A percentile compares a stretch with the other conserved stretches of the same genome.
Evolutionary conservation across 2,329 filamentous ascomycete genomes (phyloP).

Genomic region (Sphaerostilbella broomeana): DNA sequence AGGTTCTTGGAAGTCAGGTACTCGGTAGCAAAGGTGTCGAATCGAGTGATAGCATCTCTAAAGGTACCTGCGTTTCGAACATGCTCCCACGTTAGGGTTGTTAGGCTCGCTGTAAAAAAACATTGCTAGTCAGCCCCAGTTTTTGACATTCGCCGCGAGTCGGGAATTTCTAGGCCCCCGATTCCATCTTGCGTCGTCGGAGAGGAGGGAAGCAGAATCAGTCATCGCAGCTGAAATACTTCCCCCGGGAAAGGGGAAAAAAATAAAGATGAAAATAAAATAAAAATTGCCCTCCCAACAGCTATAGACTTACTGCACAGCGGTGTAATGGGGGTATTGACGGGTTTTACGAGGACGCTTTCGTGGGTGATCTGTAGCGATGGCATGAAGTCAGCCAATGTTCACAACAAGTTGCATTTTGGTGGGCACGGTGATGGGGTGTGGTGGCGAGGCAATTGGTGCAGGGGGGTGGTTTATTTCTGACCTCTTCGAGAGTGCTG

Average conservation of each 20-base stretch:
- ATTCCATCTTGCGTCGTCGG: slow-evolving; percentile 5
- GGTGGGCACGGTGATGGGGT: slow-evolving; percentile 10
- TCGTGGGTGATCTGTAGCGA: slow-evolving; percentile 75
- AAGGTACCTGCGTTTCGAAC: slow-evolving; percentile 96
- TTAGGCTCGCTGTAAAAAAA: slow-evolving; percentile 70
- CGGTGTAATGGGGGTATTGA: slow-evolving; percentile 97
- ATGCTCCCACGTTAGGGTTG: slow-evolving; percentile 97
- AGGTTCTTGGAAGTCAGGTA: slow-evolving; percentile 85
- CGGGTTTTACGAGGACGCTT: slow-evolving; percentile 93
- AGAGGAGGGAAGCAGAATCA: slow-evolving; percentile 7
- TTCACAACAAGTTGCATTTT: slow-evolving; percentile 1
- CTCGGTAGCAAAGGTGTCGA: slow-evolving; percentile 89
- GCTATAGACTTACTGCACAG: slow-evolving; percentile 78
- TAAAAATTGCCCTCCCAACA: not conserved
- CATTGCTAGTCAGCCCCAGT: slow-evolving; percentile 12
- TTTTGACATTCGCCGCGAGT: slow-evolving; percentile 9
- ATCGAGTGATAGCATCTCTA: slow-evolving; percentile 90
- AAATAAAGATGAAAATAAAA: slow-evolving; percentile 1
- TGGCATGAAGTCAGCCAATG: slow-evolving; percentile 12
- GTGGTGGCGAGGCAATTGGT: slow-evolving; percentile 8
- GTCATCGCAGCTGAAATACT: no score
- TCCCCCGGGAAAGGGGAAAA: slow-evolving; percentile 2
- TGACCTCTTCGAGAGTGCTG: slow-evolving; percentile 87
- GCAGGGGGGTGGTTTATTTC: slow-evolving; percentile 24
- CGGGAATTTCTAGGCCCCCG: slow-evolving; percentile 6